Percentiles rank a stretch among this genome's conserved stretches.
Evolutionary conservation across 345 rosid species (phyloP).

Genomic region (Moricandia arvensis): DNA sequence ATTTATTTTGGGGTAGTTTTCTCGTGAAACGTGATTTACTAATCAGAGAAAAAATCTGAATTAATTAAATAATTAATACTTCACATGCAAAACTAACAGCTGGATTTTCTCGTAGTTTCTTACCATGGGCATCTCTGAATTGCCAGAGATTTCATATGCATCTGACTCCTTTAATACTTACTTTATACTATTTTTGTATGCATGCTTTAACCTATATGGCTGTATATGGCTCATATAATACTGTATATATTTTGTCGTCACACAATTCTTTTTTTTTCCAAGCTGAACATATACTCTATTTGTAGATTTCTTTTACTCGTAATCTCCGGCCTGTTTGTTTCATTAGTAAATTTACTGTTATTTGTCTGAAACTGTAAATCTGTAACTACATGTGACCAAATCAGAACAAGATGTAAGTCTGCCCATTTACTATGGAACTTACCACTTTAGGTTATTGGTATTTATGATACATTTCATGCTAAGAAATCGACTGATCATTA

Average conservation of each 20-base stretch:
- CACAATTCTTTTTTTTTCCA: not conserved
- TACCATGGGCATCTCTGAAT: constrained; percentile 36
- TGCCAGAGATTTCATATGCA: constrained; percentile 33
- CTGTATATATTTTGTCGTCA: not conserved
- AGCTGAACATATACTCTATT: not conserved
- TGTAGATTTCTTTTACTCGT: not conserved
- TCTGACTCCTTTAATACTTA: constrained; percentile 28
- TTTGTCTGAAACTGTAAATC: not conserved
- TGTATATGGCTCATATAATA: not conserved
- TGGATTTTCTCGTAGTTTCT: constrained; percentile 27
- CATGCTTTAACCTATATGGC: constrained; percentile 11
- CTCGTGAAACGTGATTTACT: constrained; percentile 1
- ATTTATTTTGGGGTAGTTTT: constrained; percentile 5
- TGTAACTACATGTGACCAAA: constrained; percentile 15
- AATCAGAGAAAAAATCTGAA: not conserved
- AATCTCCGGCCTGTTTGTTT: not conserved
- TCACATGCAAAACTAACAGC: constrained; percentile 25
- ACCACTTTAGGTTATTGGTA: constrained; percentile 12
- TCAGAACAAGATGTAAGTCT: constrained; percentile 14
- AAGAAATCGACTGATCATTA: not conserved
- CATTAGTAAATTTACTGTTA: not conserved
- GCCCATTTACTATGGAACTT: constrained; percentile 3
- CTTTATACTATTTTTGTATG: not conserved
- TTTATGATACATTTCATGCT: not conserved
- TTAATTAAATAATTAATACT: constrained; percentile 12